These are phyloP conservation scores for Aegilops speltoides DNA, from an alignment of 176 grass and related monocot species.

Conservation along the genomic window DNA sequence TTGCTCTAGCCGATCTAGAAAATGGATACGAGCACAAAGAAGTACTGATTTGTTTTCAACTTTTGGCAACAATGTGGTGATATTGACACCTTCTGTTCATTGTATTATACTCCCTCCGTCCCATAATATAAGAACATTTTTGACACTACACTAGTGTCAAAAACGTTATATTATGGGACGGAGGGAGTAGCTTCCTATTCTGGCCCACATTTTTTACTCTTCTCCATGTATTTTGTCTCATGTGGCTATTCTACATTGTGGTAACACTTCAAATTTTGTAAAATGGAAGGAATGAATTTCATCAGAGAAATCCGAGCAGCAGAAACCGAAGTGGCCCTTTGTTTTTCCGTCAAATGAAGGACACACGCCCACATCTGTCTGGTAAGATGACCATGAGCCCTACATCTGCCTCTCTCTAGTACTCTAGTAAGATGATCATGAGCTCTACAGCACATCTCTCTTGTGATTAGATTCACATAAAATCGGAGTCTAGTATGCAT, in stretches of 20 bases:
- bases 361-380: constrained; percentile 41
- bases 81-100: neutral
- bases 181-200: neutral
- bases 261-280: constrained; percentile 23
- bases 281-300: constrained; percentile 49
- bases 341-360: constrained; percentile 61
- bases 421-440: constrained; percentile 24
- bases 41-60: neutral
- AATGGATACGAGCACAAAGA: constrained; percentile 12
- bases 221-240: neutral
- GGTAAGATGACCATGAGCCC: constrained; percentile 46
- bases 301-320: constrained; percentile 52
- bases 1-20: neutral
- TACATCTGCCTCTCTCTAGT: constrained; percentile 40
- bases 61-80: neutral
- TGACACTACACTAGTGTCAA: too few species aligned
- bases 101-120: neutral
- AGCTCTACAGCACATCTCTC: neutral
- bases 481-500: neutral
- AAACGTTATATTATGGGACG: too few species aligned
- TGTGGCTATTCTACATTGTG: constrained; percentile 32
- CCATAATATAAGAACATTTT: too few species aligned
- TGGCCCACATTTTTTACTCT: neutral
- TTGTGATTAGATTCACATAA: neutral
- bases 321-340: constrained; percentile 81